These are phyloP conservation scores for Acarospora socialis DNA, from an alignment of 2,329 filamentous ascomycete genomes.

Conservation along the genomic window DNA sequence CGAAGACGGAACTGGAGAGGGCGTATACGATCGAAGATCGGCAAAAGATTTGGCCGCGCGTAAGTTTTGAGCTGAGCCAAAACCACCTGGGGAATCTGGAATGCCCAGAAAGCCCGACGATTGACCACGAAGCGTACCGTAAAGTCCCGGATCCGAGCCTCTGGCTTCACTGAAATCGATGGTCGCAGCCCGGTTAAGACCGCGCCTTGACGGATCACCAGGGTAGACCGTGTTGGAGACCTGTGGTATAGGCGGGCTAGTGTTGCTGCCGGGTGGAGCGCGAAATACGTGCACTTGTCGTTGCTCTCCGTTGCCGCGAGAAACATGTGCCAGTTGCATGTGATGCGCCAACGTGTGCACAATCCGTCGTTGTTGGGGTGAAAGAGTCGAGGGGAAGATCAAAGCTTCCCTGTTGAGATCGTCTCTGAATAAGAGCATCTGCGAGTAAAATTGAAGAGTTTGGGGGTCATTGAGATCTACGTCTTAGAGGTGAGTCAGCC, in stretches of 20 bases:
- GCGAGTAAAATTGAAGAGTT: constrained; percentile 77
- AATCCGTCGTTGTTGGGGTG: constrained; percentile 71
- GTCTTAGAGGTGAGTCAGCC: constrained; percentile 30
- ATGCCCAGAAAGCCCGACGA: constrained; percentile 71
- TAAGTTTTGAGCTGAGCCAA: constrained; percentile 62
- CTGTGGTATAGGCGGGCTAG: constrained; percentile 48
- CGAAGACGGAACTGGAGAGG: constrained; percentile 79
- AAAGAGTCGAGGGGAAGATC: constrained; percentile 67
- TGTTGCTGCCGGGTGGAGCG: constrained; percentile 35
- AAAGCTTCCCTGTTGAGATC: constrained; percentile 63
- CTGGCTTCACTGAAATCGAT: constrained; percentile 84
- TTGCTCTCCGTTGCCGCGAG: constrained; percentile 73
- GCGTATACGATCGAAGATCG: constrained; percentile 86
- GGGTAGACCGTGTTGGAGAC: constrained; percentile 51
- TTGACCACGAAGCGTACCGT: constrained; percentile 58
- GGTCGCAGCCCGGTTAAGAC: constrained; percentile 84
- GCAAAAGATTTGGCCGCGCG: constrained; percentile 93
- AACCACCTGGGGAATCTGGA: constrained; percentile 57
- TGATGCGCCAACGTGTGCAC: constrained; percentile 93
- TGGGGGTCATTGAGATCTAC: constrained; percentile 85
- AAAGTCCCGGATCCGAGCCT: constrained; percentile 56
- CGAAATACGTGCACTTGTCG: constrained; percentile 81
- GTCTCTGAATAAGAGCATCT: constrained; percentile 78
- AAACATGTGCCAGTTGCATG: constrained; percentile 82
- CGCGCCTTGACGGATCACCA: constrained; percentile 65